These are phyloP conservation scores for Ricinus communis DNA, from an alignment of 345 rosid genomes.

Conservation along the genomic window DNA sequence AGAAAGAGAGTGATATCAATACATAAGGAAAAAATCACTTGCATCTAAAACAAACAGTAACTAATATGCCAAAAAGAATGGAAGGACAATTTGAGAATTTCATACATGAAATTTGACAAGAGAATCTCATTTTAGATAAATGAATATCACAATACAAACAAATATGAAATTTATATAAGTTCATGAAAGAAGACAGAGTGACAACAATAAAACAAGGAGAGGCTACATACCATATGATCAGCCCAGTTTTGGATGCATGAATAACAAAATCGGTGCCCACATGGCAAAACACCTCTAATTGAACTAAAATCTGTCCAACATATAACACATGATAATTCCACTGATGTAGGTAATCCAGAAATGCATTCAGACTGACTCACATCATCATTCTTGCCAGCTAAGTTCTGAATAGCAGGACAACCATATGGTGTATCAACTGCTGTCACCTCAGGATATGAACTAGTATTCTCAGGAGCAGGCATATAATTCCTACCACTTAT, in stretches of 20 bases:
- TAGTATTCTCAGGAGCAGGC: constrained; percentile 20
- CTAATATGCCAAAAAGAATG: not conserved
- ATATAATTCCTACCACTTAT: constrained; percentile 26
- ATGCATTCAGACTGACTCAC: constrained; percentile 25
- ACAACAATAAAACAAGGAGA: constrained; percentile 2
- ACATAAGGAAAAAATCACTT: not conserved
- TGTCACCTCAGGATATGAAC: constrained; percentile 10
- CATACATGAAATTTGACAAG: not conserved
- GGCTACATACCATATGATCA: constrained; percentile 55
- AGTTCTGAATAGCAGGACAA: constrained; percentile 24
- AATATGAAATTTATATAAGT: constrained; percentile 1
- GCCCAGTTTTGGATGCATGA: constrained; percentile 86
- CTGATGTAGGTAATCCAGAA: constrained; percentile 31
- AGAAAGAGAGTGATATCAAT: not conserved
- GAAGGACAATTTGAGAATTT: not conserved
- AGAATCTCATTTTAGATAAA: not conserved
- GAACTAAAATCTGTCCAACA: constrained; percentile 89
- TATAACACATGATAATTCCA: constrained; percentile 78
- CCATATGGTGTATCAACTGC: constrained; percentile 23
- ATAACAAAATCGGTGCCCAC: constrained; percentile 97
- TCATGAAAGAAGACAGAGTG: not conserved
- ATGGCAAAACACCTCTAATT: constrained; percentile 82
- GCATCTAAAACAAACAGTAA: not conserved
- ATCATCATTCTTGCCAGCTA: constrained; percentile 22
- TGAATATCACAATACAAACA: not conserved